Percentiles rank a stretch among this genome's conserved stretches.
Evolutionary conservation across 805 yeast species (phyloP).

Genomic region (Candida railenensis): DNA sequence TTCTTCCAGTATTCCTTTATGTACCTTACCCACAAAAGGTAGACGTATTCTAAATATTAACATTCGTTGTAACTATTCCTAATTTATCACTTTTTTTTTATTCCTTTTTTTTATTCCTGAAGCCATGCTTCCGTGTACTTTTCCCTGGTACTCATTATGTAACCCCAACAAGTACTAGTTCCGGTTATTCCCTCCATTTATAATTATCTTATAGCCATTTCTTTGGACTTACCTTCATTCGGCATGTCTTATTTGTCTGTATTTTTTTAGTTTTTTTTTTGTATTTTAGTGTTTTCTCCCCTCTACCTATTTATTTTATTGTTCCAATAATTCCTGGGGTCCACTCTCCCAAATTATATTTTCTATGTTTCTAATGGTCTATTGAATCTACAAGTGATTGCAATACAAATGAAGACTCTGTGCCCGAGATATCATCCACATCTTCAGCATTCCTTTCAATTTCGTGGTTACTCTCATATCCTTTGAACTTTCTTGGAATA

Average conservation of each 20-base stretch:
- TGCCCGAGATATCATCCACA: neutral
- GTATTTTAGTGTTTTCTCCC: too few relatives aligned
- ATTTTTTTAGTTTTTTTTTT: neutral
- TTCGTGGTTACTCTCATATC: slow-evolving; percentile 1
- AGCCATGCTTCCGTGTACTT: too few relatives aligned
- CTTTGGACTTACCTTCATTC: too few relatives aligned
- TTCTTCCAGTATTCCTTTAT: too few relatives aligned
- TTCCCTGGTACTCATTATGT: neutral
- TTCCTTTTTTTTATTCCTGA: neutral
- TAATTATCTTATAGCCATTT: too few relatives aligned
- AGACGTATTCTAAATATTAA: neutral
- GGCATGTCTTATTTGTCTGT: too few relatives aligned
- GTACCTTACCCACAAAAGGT: too few relatives aligned
- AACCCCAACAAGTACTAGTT: too few relatives aligned
- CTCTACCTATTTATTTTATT: too few relatives aligned
- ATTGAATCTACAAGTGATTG: slow-evolving; percentile 43
- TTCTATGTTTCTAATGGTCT: slow-evolving; percentile 21
- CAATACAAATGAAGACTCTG: slow-evolving; percentile 28
- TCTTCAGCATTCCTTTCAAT: neutral
- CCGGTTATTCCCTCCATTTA: too few relatives aligned
- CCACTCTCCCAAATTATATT: neutral
- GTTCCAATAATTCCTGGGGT: too few relatives aligned
- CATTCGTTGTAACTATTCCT: neutral
- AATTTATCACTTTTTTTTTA: neutral
- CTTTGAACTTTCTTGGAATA: slow-evolving; percentile 10